A percentile compares a stretch with the other conserved stretches of the same genome.
Evolutionary conservation across 2,329 filamentous ascomycete genomes (phyloP).

Genomic region (Atkinsonella hypoxylon): DNA sequence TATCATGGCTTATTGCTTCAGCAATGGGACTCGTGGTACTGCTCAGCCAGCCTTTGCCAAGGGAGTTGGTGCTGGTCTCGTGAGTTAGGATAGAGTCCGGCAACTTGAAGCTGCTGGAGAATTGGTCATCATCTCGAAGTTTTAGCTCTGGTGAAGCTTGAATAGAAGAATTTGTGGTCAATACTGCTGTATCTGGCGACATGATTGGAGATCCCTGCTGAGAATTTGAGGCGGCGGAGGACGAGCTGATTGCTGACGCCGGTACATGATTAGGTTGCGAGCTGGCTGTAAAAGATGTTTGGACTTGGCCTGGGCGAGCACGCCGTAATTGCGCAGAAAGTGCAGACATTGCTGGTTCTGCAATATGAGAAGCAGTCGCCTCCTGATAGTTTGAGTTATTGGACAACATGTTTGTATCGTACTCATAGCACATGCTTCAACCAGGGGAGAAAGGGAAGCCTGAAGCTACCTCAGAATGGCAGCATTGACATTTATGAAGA

Average conservation of each 20-base stretch:
- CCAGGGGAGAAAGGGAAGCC: constrained; percentile 5
- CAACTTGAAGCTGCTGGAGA: constrained; percentile 49
- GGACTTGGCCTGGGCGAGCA: constrained; percentile 34
- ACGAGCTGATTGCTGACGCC: constrained; percentile 42
- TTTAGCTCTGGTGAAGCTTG: constrained; percentile 56
- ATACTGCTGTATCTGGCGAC: constrained; percentile 39
- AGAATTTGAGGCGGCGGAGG: constrained; percentile 43
- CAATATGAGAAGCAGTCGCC: constrained; percentile 12
- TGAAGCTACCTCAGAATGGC: constrained; percentile 15
- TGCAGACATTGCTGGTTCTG: constrained; percentile 29
- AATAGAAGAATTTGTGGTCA: constrained; percentile 50
- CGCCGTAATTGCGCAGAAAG: constrained; percentile 28
- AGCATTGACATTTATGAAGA: constrained; percentile 26
- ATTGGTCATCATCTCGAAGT: constrained; percentile 41
- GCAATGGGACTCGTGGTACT: constrained; percentile 48
- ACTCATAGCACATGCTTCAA: constrained; percentile 13
- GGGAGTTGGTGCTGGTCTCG: constrained; percentile 48
- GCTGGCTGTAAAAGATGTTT: constrained; percentile 28
- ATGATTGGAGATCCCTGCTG: constrained; percentile 44
- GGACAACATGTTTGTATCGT: constrained; percentile 13
- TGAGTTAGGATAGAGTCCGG: constrained; percentile 58
- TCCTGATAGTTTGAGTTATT: constrained; percentile 14
- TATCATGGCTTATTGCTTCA: constrained; percentile 21
- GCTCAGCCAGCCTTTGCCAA: constrained; percentile 46
- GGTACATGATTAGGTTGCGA: constrained; percentile 21